phyloP scores from a whole-genome alignment of 768 basidiomycete species.

The Dendrothele bispora region DNA sequence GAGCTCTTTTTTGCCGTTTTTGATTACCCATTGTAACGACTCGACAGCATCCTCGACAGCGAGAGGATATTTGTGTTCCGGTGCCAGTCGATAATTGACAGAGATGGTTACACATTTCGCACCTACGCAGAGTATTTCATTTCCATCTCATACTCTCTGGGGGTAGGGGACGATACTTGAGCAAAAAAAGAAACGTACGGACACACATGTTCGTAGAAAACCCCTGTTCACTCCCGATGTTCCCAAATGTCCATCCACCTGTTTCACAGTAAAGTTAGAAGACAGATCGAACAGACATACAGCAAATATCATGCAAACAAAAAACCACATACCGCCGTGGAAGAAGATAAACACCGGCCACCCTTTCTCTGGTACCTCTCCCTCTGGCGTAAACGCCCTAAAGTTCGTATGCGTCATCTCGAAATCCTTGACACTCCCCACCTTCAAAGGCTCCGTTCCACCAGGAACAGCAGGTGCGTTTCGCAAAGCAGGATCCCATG shows the following conservation, averaged over 20 bases:
- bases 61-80: conserved; percentile 68
- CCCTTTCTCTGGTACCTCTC: conserved; percentile 46
- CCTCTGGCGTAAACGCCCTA: conserved; percentile 65
- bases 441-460: conserved; percentile 50
- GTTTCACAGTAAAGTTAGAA: neutral
- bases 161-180: no score
- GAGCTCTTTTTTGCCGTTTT: conserved; percentile 45
- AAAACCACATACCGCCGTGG: conserved; percentile 56
- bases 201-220: conserved; percentile 63
- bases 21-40: conserved; percentile 59
- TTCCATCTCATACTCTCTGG: no score
- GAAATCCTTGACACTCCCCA: conserved; percentile 56
- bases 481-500: conserved; percentile 61
- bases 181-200: conserved; percentile 37
- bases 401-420: conserved; percentile 51
- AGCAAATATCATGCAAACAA: neutral
- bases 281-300: no score
- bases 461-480: conserved; percentile 52
- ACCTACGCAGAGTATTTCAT: no score
- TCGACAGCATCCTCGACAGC: conserved; percentile 72
- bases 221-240: conserved; percentile 54
- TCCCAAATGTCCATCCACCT: conserved; percentile 81
- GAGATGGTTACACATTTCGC: conserved; percentile 62
- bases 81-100: conserved; percentile 75
- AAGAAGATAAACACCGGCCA: conserved; percentile 78